Evolutionary conservation across 345 rosid genomes (phyloP), one percentile per base, ranked within the genome.

Genomic region (Cardamine resedifolia): DNA sequence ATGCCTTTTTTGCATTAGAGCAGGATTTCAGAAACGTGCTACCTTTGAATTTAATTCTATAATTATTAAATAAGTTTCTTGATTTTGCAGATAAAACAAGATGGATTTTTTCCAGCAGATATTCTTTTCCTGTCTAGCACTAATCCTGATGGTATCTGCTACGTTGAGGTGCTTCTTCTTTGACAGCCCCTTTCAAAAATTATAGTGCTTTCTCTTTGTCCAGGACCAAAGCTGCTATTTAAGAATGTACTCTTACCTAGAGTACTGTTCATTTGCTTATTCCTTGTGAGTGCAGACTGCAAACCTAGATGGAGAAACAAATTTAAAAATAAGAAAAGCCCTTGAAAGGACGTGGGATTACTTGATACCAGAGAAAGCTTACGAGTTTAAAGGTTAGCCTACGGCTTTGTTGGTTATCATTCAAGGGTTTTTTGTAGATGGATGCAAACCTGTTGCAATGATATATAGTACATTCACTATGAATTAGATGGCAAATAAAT

Each of bases 291-390:
- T 71, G 77, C 79, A 96, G 99, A 92, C 99, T 67, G 91, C 99
- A 79, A 96, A 96, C 77, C 87, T 96, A 77, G 99, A 96, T 58
- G 99, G 99, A 23, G 99, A 96, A 86, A 96, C 99, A 69, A 96
- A 96, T 84, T 83, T 96, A 77, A 96, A 96, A 86, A 96, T 96
- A 62, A 84, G 99, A 81, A 96, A 96, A 84, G 99, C 95, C 12
- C 83, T 92, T 66, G 99, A 92, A 77, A 85, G 85, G 85, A 96
- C 99, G 23, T 90, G 99, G 99, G 99, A 96, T 90, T 96, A 84
- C 84, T 48, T 85, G 70, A 79, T 87, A 66, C 90, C 99, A 48
- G 99, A 96, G 71, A 92, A 88, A 75, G 95, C 95, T 28, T 79
- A 66, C 64, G 98, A 92, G 75, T 92, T 96, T 69, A 90, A 85